Evolutionary conservation across 352 stramenopile genomes (phyloP), one percentile per base, ranked within the genome.

Genomic region (Phytopythium helicoides): DNA sequence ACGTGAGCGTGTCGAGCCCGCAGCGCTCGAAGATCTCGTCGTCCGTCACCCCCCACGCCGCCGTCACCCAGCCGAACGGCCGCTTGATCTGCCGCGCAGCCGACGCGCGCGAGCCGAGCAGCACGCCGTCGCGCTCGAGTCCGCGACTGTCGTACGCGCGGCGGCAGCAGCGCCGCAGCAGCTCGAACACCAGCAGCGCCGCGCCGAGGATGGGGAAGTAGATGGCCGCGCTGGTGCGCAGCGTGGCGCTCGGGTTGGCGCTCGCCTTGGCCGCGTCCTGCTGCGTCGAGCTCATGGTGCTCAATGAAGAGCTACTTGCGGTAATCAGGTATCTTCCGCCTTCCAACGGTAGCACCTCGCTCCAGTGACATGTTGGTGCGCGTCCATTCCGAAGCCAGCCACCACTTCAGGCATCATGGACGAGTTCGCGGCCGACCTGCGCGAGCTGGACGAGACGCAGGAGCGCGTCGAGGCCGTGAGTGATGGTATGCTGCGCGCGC

Each of bases 401-500:
- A 41, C 15, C 6, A 18, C 36, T 21, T 22, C 10, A 2, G 45
- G 1, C 23, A 45, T 40, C 1, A 90, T 90, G 70, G 83, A 89
- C 51, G 81, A 91, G 47, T 91, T 90, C 57, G 33, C 83, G 26
- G 69, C 80, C n/a, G 83, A 93, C 53, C 53, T 93, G 58, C 66
- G 65, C 46, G 78, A 89, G 47, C 52, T 93, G 47, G 83, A 93
- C 58, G 83, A 93, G 58, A 89, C 83, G 42, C 79, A 89, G 65
- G 83, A 93, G 59, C 78, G 83, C 44, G 82, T 93, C 9, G 81
- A 91, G 56, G 76, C 77, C 37, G 80, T 91, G 60, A 90, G 80
- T 51, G 76, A 89, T 47, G 74, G 84, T 22, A 80, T 93, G 71
- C 58, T 90, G 48, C 73, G 72, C 26, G 70, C 62, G 22, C 66